These are phyloP conservation scores for Xerocomus nothofagi DNA, from an alignment of 1,284 basidiomycete genomes.

Conservation along the genomic window DNA sequence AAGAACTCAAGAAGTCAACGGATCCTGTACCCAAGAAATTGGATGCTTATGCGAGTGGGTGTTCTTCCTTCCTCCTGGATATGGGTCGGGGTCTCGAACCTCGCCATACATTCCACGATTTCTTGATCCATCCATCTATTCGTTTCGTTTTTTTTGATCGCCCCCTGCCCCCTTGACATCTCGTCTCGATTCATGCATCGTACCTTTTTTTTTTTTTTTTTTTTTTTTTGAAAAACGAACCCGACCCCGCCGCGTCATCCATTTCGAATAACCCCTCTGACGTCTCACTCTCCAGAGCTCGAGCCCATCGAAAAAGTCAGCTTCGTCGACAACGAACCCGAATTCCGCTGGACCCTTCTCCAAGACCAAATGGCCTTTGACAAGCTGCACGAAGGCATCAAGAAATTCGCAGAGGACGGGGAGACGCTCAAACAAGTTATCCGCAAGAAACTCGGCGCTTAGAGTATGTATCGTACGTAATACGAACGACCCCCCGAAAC, in stretches of 20 bases:
- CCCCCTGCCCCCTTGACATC: background rate
- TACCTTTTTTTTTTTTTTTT: background rate
- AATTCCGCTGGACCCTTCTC: constrained; percentile 93
- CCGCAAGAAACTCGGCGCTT: constrained; percentile 66
- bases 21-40: constrained; percentile 85
- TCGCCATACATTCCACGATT: background rate
- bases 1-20: constrained; percentile 86
- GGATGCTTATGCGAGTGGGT: constrained; percentile 64
- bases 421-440: constrained; percentile 85
- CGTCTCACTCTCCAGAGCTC: too few relatives aligned
- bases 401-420: constrained; percentile 96
- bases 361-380: constrained; percentile 95
- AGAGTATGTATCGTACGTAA: too few relatives aligned
- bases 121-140: constrained; percentile 6
- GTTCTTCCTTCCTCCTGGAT: background rate
- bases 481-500: too few relatives aligned
- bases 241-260: background rate
- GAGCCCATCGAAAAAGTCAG: constrained; percentile 75
- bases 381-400: constrained; percentile 96
- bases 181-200: too few relatives aligned
- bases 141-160: background rate
- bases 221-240: too few relatives aligned
- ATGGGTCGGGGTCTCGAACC: constrained; percentile 8
- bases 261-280: too few relatives aligned
- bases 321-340: constrained; percentile 90